A percentile compares a stretch with the other conserved stretches of the same genome.
These are phyloP conservation scores for Tetratostichococcus sp. DNA, from an alignment of 139 green algal genomes.

Conservation along the genomic window DNA sequence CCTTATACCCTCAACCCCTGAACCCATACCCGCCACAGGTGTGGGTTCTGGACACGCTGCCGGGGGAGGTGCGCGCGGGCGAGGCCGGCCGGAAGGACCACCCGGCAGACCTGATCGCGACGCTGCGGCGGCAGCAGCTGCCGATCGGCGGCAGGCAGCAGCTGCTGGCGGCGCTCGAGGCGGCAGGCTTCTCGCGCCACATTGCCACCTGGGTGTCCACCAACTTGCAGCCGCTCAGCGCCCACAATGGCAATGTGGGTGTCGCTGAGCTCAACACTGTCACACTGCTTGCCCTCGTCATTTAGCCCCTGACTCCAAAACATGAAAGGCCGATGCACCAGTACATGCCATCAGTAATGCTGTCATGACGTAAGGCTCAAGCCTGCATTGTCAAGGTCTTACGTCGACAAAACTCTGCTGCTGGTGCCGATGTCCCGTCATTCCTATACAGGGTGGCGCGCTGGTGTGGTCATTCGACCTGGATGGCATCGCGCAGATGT, in stretches of 20 bases:
- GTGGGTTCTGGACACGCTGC: conserved; percentile 89
- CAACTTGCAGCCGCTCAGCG: conserved; percentile 63
- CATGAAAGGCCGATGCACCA: no score
- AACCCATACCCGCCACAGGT: no score
- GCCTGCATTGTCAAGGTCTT: no score
- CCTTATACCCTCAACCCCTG: no score
- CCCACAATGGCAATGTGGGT: background rate
- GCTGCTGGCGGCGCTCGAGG: conserved; percentile 45
- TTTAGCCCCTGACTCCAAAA: no score
- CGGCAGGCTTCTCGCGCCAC: conserved; percentile 31
- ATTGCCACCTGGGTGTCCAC: conserved; percentile 77
- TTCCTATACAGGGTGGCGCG: conserved; percentile 1
- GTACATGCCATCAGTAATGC: no score
- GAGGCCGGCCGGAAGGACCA: conserved; percentile 55
- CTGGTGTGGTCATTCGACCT: conserved; percentile 87
- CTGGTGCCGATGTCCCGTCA: no score
- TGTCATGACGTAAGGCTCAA: no score
- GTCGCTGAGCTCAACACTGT: no score
- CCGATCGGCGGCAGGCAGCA: conserved; percentile 46
- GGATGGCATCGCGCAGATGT: conserved; percentile 80
- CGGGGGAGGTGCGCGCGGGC: conserved; percentile 65
- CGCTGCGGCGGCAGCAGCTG: conserved; percentile 57
- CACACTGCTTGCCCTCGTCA: no score
- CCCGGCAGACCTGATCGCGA: conserved; percentile 70
- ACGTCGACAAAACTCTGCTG: no score